Conservation (phyloP, 2,329 filamentous ascomycete species). For the Neofusicoccum parvum region DNA sequence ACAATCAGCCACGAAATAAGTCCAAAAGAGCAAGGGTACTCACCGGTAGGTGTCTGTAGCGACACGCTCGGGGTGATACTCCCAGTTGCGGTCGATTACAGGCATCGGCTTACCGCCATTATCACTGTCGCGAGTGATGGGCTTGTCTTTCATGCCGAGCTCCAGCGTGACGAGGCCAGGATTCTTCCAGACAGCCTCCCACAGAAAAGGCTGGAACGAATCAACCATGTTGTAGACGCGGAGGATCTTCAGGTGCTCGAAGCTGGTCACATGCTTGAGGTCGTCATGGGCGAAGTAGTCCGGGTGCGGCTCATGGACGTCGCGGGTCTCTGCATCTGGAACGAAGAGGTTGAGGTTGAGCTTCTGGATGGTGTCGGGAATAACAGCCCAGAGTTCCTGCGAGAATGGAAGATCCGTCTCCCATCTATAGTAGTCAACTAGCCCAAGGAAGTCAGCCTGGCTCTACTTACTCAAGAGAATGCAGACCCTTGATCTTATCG, state of each 20-base stretch:
- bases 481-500: constrained; percentile 27
- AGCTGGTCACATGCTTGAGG: constrained; percentile 30
- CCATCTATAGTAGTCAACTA: constrained; percentile 30
- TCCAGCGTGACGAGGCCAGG: constrained; percentile 31
- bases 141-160: constrained; percentile 31
- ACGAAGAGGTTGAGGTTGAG: constrained; percentile 33
- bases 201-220: constrained; percentile 32
- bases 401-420: constrained; percentile 32
- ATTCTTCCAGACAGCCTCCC: constrained; percentile 36
- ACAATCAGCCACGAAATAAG: background rate
- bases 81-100: constrained; percentile 24
- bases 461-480: constrained; percentile 33
- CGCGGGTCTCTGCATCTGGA: constrained; percentile 27
- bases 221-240: constrained; percentile 33
- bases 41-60: background rate
- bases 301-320: constrained; percentile 23
- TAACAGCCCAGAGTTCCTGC: constrained; percentile 26
- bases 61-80: constrained; percentile 30
- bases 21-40: background rate
- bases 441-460: background rate
- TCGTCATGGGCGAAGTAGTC: constrained; percentile 30
- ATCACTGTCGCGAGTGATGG: constrained; percentile 31
- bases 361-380: constrained; percentile 31
- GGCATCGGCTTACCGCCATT: constrained; percentile 27
- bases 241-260: constrained; percentile 32